phyloP scores from a whole-genome alignment of 495 filamentous ascomycete species.

The Tuber brumale region DNA sequence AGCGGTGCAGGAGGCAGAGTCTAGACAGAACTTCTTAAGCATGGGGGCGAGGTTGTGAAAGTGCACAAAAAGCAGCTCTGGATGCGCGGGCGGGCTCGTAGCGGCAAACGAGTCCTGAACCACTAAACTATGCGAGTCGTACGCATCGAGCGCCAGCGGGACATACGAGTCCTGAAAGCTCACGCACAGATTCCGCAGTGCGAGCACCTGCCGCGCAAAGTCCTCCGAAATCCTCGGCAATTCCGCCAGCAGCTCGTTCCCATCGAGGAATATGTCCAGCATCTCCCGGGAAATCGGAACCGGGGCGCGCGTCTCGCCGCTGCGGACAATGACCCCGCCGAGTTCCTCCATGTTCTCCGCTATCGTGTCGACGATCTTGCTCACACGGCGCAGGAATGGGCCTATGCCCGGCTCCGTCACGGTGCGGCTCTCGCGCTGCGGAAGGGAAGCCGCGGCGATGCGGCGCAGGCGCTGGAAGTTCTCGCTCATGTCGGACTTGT shows the following conservation, averaged over 20 bases:
- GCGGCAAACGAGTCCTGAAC: not conserved
- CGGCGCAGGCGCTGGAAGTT: not conserved
- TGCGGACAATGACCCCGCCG: not conserved
- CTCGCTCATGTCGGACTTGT: conserved; percentile 1
- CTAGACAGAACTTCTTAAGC: not conserved
- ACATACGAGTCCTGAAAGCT: not conserved
- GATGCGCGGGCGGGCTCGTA: not conserved
- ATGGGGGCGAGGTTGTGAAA: not conserved
- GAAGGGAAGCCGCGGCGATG: not conserved
- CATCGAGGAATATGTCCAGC: not conserved
- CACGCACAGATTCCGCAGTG: conserved; percentile 1
- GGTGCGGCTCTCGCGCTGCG: not conserved
- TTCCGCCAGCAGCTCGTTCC: not conserved
- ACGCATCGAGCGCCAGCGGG: not conserved
- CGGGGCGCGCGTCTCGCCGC: not conserved
- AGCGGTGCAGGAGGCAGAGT: not conserved
- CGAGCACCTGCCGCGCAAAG: not conserved
- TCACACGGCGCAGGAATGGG: not conserved
- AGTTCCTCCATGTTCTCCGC: not conserved
- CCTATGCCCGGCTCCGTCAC: not conserved
- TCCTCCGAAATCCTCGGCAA: not conserved
- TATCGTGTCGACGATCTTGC: not conserved
- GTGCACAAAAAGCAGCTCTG: not conserved
- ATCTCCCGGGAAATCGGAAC: not conserved
- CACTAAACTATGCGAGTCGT: not conserved